These are phyloP conservation scores for Postia placenta DNA, from an alignment of 768 basidiomycete genomes.

Conservation along the genomic window DNA sequence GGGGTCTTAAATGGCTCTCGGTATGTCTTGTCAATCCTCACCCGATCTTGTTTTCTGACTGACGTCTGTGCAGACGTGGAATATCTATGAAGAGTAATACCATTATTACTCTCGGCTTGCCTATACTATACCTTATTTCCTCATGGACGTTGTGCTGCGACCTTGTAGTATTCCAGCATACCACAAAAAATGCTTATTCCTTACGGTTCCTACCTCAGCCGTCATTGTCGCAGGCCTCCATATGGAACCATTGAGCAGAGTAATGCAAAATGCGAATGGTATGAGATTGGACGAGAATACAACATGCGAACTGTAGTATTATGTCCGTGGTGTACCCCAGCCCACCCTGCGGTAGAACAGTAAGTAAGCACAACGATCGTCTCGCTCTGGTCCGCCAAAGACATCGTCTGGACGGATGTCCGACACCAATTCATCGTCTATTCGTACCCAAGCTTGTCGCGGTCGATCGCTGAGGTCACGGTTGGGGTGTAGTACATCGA, in stretches of 20 bases:
- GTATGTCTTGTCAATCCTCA: conserved; percentile 26
- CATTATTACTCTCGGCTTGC: conserved; percentile 10
- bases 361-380: conserved; percentile 79
- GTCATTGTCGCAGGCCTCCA: too few relatives aligned
- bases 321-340: conserved; percentile 18
- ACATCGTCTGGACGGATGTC: conserved; percentile 71
- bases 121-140: too few relatives aligned
- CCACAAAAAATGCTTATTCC: too few relatives aligned
- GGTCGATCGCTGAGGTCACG: conserved; percentile 39
- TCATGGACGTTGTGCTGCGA: too few relatives aligned
- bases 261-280: too few relatives aligned
- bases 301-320: neutral
- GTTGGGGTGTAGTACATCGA: conserved; percentile 78
- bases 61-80: conserved; percentile 25
- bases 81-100: conserved; percentile 28
- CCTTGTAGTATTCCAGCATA: too few relatives aligned
- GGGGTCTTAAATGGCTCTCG: conserved; percentile 76
- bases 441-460: conserved; percentile 80
- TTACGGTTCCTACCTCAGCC: too few relatives aligned
- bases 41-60: conserved; percentile 1
- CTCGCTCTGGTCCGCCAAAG: conserved; percentile 43
- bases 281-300: neutral
- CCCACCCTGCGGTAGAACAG: conserved; percentile 71
- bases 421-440: conserved; percentile 88
- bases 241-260: too few relatives aligned